These are phyloP conservation scores for Dillenia turbinata DNA, from an alignment of 164 flowering plant species.

Conservation along the genomic window DNA sequence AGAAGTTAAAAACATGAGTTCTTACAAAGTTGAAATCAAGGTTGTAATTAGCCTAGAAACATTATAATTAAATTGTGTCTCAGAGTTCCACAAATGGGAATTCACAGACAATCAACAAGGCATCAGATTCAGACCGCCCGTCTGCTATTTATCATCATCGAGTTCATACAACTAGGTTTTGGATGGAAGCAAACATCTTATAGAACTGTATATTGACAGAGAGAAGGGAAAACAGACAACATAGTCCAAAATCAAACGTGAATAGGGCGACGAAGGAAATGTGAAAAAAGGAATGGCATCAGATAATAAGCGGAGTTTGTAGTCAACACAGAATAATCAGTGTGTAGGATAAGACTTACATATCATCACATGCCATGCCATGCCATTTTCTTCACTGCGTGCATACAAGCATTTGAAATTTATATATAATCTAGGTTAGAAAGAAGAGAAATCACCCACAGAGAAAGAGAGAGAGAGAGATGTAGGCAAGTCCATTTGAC, in stretches of 20 bases:
- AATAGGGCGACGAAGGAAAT: neutral
- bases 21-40: neutral
- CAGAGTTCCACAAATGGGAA: conserved; percentile 52
- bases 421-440: neutral
- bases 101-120: conserved; percentile 76
- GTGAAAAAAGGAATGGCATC: conserved; percentile 30
- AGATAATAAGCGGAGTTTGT: conserved; percentile 51
- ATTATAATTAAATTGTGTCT: conserved; percentile 7
- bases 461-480: neutral
- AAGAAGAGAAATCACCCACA: neutral
- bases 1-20: neutral
- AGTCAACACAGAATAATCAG: conserved; percentile 43
- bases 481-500: conserved; percentile 65
- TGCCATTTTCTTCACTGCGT: neutral
- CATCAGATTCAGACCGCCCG: conserved; percentile 96
- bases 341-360: conserved; percentile 51
- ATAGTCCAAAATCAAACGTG: conserved; percentile 8
- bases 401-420: neutral
- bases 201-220: neutral
- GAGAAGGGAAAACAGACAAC: neutral
- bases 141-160: conserved; percentile 75
- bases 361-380: conserved; percentile 41
- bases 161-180: neutral
- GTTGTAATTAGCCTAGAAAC: neutral
- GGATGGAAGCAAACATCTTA: neutral